phyloP scores from a whole-genome alignment of 257 asterid species.

The Solanum piurae region DNA sequence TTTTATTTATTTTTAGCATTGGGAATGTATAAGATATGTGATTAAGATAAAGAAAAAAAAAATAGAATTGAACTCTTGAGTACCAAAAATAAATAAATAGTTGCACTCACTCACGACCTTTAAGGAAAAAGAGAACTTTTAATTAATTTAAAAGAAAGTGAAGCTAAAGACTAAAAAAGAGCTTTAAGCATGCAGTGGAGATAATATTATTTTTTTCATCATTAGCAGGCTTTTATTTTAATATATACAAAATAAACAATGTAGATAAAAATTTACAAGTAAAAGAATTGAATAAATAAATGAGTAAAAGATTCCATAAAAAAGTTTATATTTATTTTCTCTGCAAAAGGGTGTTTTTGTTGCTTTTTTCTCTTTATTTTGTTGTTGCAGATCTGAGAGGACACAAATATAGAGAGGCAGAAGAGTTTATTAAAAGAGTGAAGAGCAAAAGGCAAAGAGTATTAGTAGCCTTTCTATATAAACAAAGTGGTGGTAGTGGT shows the following conservation, averaged over 20 bases:
- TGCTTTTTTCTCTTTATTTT: not conserved
- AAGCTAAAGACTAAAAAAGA: conserved; percentile 1
- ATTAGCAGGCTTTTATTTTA: conserved; percentile 13
- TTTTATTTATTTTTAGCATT: not conserved
- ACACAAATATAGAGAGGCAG: not conserved
- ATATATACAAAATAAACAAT: not conserved
- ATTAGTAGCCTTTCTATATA: not conserved
- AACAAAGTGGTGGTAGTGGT: not conserved
- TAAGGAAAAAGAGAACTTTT: conserved; percentile 8
- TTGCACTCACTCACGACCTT: conserved; percentile 8
- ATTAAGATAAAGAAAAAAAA: not conserved
- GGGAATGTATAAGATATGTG: not conserved
- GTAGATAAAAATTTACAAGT: not conserved
- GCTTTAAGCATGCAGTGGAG: conserved; percentile 25
- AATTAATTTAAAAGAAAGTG: conserved; percentile 12
- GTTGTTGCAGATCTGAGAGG: not conserved
- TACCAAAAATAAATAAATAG: not conserved
- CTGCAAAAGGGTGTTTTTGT: not conserved
- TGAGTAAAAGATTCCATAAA: conserved; percentile 1
- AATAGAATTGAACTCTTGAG: not conserved
- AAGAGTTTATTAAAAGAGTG: not conserved
- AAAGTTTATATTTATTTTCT: not conserved
- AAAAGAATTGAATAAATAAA: not conserved
- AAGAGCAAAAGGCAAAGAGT: not conserved
- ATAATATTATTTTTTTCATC: not conserved